Evolutionary conservation across 495 filamentous ascomycete species (phyloP), one percentile per base, ranked within the genome.

Genomic region (Talaromyces thailandensis): DNA sequence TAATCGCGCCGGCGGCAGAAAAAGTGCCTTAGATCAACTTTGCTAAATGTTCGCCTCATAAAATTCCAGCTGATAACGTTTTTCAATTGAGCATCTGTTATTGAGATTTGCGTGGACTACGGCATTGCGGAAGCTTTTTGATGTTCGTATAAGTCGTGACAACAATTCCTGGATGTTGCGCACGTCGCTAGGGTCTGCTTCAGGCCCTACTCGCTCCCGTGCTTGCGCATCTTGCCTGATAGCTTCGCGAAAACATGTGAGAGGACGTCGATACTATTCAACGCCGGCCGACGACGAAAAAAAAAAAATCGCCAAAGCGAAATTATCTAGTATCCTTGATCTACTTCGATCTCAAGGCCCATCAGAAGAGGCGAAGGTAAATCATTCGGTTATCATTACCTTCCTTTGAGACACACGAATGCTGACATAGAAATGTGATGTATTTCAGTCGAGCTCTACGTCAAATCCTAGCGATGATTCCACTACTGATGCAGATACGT

Each of bases 191-290:
- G 70, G 76, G 73, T 76, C 75, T 72, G 69, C 68, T 60, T 66
- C 73, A 74, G 75, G 70, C 71, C 75, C 73, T 65, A 29, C 69
- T 26, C 69, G 71, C 60, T 68, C 69, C 53, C 65, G 77, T 73
- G 69, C 75, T 62, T 77, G 70, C 65, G 58, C 70, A 61, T 74
- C 72, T 58, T 79, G 72, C 67, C 51, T 55, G 3, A 25, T 16
- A 55, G 51, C 75, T 68, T 64, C 69, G 21, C 67, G 63, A 58
- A 64, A 70, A 63, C 64, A 63, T 52, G 65, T 59, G 45, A 67
- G 64, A 60, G 65, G 64, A 40, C 40, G 62, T 59, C 69, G 64
- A 62, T 75, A 76, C 37, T 68, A 73, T 45, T 63, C 45, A 52
- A 66, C 67, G 28, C 43, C 69, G 52, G 35, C 45, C 21, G 35